phyloP scores from a whole-genome alignment of 2,329 filamentous ascomycete species.

The Paecilomyces sp. region DNA sequence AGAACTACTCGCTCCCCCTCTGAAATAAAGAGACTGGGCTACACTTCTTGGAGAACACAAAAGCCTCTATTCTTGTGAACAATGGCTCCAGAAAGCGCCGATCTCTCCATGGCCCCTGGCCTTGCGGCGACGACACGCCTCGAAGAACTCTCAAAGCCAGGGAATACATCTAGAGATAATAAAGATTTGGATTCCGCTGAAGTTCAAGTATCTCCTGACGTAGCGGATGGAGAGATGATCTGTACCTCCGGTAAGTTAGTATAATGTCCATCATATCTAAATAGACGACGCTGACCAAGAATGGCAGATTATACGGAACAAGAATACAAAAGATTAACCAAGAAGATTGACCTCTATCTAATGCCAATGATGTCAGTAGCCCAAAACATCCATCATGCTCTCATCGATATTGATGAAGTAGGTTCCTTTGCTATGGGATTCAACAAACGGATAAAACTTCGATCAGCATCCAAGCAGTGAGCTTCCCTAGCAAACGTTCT shows the following conservation, averaged over 20 bases:
- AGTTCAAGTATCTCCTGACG: background rate
- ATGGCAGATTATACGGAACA: conserved; percentile 26
- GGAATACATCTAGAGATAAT: background rate
- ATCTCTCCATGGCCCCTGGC: background rate
- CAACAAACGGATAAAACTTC: conserved; percentile 45
- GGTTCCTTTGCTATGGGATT: conserved; percentile 39
- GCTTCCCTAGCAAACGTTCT: background rate
- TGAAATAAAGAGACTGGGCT: too few species aligned
- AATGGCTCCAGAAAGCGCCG: background rate
- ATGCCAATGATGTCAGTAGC: conserved; percentile 38
- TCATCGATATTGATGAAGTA: background rate
- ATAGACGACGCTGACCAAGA: background rate
- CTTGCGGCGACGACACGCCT: background rate
- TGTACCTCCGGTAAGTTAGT: background rate
- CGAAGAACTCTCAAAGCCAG: background rate
- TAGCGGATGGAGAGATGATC: background rate
- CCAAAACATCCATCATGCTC: background rate
- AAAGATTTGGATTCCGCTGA: background rate
- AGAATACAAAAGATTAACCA: conserved; percentile 31
- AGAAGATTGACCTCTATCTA: conserved; percentile 40
- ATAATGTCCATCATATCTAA: background rate
- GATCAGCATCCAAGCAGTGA: conserved; percentile 27
- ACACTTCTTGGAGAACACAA: background rate
- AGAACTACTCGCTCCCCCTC: too few species aligned
- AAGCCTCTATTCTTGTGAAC: background rate